Percentiles rank a stretch among this genome's conserved stretches.
Evolutionary conservation across 164 flowering plant species (phyloP).

Genomic region (Vitis cinerea): DNA sequence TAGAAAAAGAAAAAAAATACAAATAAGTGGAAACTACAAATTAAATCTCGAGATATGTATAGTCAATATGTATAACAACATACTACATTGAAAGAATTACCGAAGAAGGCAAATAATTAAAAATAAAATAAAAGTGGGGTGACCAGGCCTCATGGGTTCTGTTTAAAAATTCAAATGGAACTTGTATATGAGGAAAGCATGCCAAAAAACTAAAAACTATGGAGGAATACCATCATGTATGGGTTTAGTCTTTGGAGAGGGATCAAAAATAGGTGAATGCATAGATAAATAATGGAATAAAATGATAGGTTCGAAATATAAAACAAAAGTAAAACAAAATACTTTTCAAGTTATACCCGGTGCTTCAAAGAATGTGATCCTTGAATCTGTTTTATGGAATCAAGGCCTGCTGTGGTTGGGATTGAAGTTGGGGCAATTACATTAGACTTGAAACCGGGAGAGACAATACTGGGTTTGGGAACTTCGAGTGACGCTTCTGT

Average conservation of each 20-base stretch:
- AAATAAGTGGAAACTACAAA: no score
- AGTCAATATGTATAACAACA: conserved; percentile 32
- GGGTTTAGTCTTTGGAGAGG: conserved; percentile 66
- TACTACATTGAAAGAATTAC: conserved; percentile 28
- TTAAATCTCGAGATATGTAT: conserved; percentile 1
- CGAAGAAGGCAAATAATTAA: conserved; percentile 1
- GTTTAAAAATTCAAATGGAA: conserved; percentile 8
- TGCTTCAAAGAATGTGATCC: conserved; percentile 55
- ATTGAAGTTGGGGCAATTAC: conserved; percentile 33
- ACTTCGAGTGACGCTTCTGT: conserved; percentile 55
- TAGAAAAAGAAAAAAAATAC: no score
- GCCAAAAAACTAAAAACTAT: conserved; percentile 3
- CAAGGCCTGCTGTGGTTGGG: conserved; percentile 40
- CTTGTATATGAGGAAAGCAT: conserved; percentile 6
- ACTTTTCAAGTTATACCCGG: conserved; percentile 46
- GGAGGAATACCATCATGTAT: conserved; percentile 65
- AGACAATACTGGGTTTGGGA: conserved; percentile 39
- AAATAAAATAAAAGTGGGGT: no score
- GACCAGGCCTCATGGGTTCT: not conserved
- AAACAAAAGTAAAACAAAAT: no score
- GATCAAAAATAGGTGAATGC: conserved; percentile 66
- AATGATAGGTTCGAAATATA: no score
- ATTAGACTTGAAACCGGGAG: conserved; percentile 48
- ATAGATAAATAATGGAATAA: conserved; percentile 8
- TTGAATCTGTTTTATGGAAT: conserved; percentile 46